phyloP scores from a whole-genome alignment of 306 rosid species.

The Leucaena leucocephala region DNA sequence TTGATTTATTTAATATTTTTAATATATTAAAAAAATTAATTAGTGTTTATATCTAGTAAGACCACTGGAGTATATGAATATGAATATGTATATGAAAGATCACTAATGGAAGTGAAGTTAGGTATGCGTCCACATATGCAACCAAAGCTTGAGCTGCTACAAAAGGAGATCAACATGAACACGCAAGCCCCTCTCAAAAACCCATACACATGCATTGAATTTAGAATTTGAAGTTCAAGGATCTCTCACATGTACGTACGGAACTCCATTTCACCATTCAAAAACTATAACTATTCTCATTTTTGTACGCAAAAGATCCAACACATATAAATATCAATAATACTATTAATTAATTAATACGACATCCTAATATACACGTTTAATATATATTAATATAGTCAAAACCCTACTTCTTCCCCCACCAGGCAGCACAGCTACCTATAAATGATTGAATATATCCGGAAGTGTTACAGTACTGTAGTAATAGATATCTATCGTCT shows the following conservation, averaged over 20 bases:
- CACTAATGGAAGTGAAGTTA: conserved; percentile 12
- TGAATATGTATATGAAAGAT: background rate
- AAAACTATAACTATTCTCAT: background rate
- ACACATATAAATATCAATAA: background rate
- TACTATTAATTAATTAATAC: background rate
- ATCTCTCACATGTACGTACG: background rate
- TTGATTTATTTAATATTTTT: no score
- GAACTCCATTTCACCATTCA: background rate
- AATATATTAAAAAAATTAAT: no score
- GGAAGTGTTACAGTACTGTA: background rate
- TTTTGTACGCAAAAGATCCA: conserved; percentile 4
- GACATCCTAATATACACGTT: background rate
- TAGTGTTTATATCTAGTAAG: no score
- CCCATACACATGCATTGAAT: background rate
- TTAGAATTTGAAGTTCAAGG: background rate
- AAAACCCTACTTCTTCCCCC: background rate
- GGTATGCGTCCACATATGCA: conserved; percentile 13
- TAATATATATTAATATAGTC: background rate
- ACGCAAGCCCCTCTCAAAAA: conserved; percentile 11
- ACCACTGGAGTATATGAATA: no score
- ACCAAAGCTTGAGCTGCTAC: background rate
- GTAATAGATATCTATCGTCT: background rate
- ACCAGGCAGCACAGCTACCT: background rate
- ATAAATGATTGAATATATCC: background rate
- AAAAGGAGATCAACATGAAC: background rate